Evolutionary conservation across 805 yeast genomes (phyloP), one percentile per base, ranked within the genome.

Genomic region (Ogataea parapolymorpha): DNA sequence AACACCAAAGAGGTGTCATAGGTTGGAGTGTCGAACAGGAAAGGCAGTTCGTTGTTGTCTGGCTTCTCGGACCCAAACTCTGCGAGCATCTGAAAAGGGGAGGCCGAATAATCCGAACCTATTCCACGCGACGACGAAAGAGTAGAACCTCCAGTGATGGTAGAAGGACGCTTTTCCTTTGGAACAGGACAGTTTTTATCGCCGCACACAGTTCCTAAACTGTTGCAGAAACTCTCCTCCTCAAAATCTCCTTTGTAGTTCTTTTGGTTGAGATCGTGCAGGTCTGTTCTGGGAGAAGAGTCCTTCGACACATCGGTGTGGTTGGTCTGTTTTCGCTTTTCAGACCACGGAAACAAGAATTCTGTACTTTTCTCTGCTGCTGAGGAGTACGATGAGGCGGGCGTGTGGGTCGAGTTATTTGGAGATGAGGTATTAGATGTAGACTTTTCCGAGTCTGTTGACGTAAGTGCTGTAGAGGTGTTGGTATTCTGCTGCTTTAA

Each of bases 121-220:
- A 18, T 6, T 2, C 33, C 37, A 6, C 25, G 25, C 2, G 44
- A 34, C 8, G 34, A 31, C 4, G 35, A n/a, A 5, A 27, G 30
- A 3, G 29, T 22, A 6, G 41, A 27, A 8, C 32, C 36, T 2
- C 39, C 29, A 3, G 38, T 44, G 17, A 45, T 51, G 8, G 45
- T 36, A 9, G 34, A 31, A 7, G 47, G 34, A 3, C 48, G 32
- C 14, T 45, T 32, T 12, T 41, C 55, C 53, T 65, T 61, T 3
- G 96, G 95, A 4, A 81, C 59, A 3, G 93, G 95, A 48, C 75
- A 65, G 12, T 72, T 72, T 53, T 71, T 80, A 6, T 82, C 80
- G 13, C 96, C 97, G 63, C 97, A 90, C 1, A 89, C 97, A 59
- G 79, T 74, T 46, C 77, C 75, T 56, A 91, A 71, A 52, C 80